Conservation (phyloP, 495 filamentous ascomycete species). For the Penicillium malachiteum region DNA sequence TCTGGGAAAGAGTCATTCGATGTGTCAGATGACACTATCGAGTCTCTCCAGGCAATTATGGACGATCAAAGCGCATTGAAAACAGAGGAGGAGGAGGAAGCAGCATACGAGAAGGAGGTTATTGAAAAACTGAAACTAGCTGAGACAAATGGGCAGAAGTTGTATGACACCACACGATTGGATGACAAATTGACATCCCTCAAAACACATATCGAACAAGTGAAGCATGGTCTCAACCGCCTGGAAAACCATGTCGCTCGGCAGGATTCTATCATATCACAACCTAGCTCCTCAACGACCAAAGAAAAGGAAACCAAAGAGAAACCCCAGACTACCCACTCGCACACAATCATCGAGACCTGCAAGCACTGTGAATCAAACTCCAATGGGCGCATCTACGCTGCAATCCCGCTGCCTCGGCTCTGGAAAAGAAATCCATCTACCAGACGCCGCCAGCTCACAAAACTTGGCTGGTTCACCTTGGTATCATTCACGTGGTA, state of each 20-base stretch:
- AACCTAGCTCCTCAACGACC: conserved; percentile 9
- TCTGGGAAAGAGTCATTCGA: conserved; percentile 42
- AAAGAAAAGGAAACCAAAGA: neutral
- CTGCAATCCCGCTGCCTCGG: conserved; percentile 56
- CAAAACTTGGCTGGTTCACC: conserved; percentile 53
- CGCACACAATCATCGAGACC: conserved; percentile 9
- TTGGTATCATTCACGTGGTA: conserved; percentile 55
- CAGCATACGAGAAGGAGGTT: conserved; percentile 33
- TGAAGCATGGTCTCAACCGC: conserved; percentile 63
- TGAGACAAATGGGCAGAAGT: conserved; percentile 36
- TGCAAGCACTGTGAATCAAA: conserved; percentile 31
- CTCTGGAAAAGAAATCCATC: conserved; percentile 50
- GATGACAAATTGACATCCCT: conserved; percentile 58
- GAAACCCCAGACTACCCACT: conserved; percentile 4
- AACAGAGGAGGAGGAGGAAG: conserved; percentile 37
- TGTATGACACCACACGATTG: conserved; percentile 57
- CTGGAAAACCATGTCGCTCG: conserved; percentile 60
- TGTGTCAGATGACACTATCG: conserved; percentile 60
- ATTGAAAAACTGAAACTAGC: conserved; percentile 35
- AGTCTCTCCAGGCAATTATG: conserved; percentile 60
- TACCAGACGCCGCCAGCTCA: conserved; percentile 49
- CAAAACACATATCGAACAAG: conserved; percentile 60
- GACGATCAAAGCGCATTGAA: conserved; percentile 38
- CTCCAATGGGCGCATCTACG: conserved; percentile 28
- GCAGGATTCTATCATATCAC: conserved; percentile 26